Evolutionary conservation across 1,139 yeast genomes (phyloP), one percentile per base, ranked within the genome.

Genomic region (Kodamaea anthophila): DNA sequence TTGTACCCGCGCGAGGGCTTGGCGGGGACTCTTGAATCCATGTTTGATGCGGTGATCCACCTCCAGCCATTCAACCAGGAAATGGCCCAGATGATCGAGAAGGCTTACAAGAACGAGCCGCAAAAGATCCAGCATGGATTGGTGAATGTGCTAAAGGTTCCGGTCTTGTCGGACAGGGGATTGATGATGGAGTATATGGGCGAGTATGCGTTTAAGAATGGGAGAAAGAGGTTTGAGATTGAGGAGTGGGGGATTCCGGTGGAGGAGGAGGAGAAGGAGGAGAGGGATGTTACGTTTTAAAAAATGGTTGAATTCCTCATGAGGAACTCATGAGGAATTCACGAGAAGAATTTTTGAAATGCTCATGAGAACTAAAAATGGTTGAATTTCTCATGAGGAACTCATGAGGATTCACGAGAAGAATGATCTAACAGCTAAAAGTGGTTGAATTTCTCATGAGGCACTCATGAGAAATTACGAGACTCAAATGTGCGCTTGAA

Each of bases 191-290:
- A 76, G 2, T 74, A 77, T 34, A 65, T 66, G 34, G 81, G 85
- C 32, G 96, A 88, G 55, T 80, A 73, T 53, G 88, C 95, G 3
- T 91, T 88, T 58, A 78, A 81, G 47, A 86, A 86, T 39, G 91
- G 95, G 9, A 69, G 83, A 39, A 77, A 78, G 55, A 77, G 72
- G 47, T 86, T 91, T 50, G 94, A 83, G 46, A 81, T 88, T 35
- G 88, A 83, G 41, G 85, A 78, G 47, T 88, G 96, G 94, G 85
- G 94, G 14, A 91, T 91, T 27, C 97, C 98, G 0, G 94, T 91
- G 2, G 96, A 85, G 37, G 87, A 78, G 34, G 77, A 70, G 21
- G 80, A 69, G 11, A 71, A 61, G 16, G 49, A 54, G 19, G 28
- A 30, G 23, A 34, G 30, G 15, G 23, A 26, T 21, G 35, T 34